Evolutionary conservation across 805 yeast genomes (phyloP).

Genomic region (Tetrapisispora namnaoensis): DNA sequence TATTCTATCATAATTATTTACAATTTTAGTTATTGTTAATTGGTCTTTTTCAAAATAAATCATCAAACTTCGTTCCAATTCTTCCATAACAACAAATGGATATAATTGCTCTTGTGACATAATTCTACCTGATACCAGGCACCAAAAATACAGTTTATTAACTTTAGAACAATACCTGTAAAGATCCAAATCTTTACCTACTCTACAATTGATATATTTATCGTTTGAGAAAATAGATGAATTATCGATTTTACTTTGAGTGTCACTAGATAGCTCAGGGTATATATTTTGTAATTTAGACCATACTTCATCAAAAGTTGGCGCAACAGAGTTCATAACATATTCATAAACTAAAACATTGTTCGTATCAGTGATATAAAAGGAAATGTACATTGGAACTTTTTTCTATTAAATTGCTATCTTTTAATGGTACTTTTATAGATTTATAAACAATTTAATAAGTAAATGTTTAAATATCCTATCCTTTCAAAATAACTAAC

Average conservation of each 20-base stretch:
- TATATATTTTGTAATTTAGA: constrained; percentile 16
- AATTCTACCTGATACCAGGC: constrained; percentile 9
- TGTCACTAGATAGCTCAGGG: constrained; percentile 9
- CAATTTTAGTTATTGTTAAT: constrained; percentile 48
- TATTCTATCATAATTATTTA: constrained; percentile 60
- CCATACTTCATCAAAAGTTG: constrained; percentile 19
- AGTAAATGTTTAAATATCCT: too few species aligned
- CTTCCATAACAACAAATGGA: constrained; percentile 43
- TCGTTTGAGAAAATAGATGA: background rate
- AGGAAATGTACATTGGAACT: constrained; percentile 19
- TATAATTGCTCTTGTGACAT: background rate
- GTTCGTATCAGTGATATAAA: constrained; percentile 22
- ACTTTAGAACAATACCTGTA: constrained; percentile 16
- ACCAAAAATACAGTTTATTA: constrained; percentile 21
- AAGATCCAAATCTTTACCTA: constrained; percentile 16
- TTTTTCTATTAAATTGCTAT: background rate
- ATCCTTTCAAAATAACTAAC: too few species aligned
- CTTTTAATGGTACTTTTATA: too few species aligned
- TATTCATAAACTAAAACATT: constrained; percentile 22
- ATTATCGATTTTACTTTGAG: background rate
- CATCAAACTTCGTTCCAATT: constrained; percentile 41
- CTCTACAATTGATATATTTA: constrained; percentile 5
- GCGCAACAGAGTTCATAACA: constrained; percentile 21
- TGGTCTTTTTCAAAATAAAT: constrained; percentile 49
- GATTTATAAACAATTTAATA: too few species aligned